A percentile compares a stretch with the other conserved stretches of the same genome.
Evolutionary conservation across 2,329 filamentous ascomycete genomes (phyloP).

Genomic region (Chrysosporium queenslandicum): DNA sequence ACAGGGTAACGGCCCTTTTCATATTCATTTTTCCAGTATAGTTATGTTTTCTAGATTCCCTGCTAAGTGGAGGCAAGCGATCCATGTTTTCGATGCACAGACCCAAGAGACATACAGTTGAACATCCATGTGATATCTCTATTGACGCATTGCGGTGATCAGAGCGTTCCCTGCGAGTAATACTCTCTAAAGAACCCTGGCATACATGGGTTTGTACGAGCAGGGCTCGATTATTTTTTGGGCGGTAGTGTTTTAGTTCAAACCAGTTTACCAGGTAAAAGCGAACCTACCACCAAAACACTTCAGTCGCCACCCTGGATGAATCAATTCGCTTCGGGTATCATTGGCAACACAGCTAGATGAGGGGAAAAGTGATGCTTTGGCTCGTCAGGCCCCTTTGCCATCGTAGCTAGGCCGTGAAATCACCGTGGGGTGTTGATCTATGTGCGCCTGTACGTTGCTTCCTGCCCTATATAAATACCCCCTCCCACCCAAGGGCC

Average conservation of each 20-base stretch:
- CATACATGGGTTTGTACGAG: neutral
- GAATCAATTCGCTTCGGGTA: neutral
- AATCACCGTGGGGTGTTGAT: neutral
- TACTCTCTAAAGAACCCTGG: neutral
- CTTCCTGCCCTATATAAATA: neutral
- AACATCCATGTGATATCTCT: neutral
- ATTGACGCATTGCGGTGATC: neutral
- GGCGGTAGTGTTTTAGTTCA: neutral
- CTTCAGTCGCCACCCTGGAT: neutral
- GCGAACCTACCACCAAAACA: neutral
- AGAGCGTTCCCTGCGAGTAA: neutral
- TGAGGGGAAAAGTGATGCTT: neutral
- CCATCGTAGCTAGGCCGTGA: neutral
- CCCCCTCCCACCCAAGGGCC: neutral
- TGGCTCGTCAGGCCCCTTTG: neutral
- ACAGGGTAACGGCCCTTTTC: neutral
- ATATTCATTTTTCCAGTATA: no score
- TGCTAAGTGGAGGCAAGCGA: neutral
- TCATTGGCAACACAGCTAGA: neutral
- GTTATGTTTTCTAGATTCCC: neutral
- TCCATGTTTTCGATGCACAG: neutral
- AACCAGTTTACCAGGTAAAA: neutral
- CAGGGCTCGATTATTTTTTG: neutral
- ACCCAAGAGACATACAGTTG: neutral
- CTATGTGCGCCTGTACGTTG: neutral